Evolutionary conservation across 441 rosid genomes (phyloP).

Genomic region (Populus hybrid): DNA sequence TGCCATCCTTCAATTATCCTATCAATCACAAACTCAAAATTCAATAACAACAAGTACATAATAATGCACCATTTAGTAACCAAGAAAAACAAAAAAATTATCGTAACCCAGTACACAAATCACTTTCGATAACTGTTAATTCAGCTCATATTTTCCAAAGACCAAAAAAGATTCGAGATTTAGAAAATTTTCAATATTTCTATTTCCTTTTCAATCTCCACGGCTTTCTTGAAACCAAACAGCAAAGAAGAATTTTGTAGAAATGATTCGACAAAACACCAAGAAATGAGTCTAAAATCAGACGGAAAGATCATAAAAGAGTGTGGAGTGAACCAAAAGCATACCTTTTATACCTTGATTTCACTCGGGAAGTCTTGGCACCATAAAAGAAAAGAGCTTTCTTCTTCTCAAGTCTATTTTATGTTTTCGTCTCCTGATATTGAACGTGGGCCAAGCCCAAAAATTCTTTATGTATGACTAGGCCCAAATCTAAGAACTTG

Average conservation of each 20-base stretch:
- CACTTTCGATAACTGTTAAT: neutral
- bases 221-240: neutral
- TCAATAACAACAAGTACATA: neutral
- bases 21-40: neutral
- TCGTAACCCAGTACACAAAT: neutral
- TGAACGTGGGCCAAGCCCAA: slow-evolving; percentile 3
- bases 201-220: neutral
- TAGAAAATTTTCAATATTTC: neutral
- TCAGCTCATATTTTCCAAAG: neutral
- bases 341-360: neutral
- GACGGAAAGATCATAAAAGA: neutral
- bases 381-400: neutral
- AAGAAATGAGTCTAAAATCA: neutral
- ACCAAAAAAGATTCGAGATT: neutral
- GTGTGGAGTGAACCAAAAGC: neutral
- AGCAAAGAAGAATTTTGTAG: no score
- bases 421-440: neutral
- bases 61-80: neutral
- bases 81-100: neutral
- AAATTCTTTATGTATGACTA: neutral
- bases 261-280: no score
- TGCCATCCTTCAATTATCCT: slow-evolving; percentile 45
- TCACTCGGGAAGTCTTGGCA: neutral
- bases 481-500: slow-evolving; percentile 3
- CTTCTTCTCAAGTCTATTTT: neutral